phyloP scores from a whole-genome alignment of 352 stramenopile species.

The Globisporangium lucens region DNA sequence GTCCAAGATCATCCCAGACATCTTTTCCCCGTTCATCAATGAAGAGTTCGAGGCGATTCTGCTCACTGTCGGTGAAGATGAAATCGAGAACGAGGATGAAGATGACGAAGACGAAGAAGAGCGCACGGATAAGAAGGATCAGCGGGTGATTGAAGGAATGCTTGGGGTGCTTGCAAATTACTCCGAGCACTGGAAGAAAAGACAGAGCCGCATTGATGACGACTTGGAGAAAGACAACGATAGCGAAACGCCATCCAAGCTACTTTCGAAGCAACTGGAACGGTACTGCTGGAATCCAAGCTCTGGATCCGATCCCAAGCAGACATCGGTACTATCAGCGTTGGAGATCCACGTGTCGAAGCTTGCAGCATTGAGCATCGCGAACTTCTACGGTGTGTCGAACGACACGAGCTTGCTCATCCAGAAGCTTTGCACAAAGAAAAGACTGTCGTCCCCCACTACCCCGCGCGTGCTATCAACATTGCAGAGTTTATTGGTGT shows the following conservation, averaged over 20 bases:
- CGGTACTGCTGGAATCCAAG: conserved; percentile 39
- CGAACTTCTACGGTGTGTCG: conserved; percentile 39
- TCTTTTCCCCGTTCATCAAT: conserved; percentile 53
- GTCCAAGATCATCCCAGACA: conserved; percentile 40
- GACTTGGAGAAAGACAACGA: conserved; percentile 21
- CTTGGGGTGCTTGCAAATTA: conserved; percentile 58
- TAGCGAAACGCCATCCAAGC: conserved; percentile 26
- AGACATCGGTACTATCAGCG: conserved; percentile 23
- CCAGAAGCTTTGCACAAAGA: conserved; percentile 49
- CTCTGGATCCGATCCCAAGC: conserved; percentile 24
- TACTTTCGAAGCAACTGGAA: conserved; percentile 39
- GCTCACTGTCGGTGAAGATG: conserved; percentile 17
- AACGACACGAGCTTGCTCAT: conserved; percentile 40
- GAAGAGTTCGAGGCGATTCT: conserved; percentile 51
- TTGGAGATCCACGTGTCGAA: conserved; percentile 46
- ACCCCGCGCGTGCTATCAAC: conserved; percentile 25
- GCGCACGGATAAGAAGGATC: conserved; percentile 27
- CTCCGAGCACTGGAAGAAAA: conserved; percentile 39
- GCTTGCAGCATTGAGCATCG: conserved; percentile 44
- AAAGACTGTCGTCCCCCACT: conserved; percentile 29
- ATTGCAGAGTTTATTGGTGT: conserved; percentile 61
- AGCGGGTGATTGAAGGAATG: conserved; percentile 45
- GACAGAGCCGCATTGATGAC: conserved; percentile 15
- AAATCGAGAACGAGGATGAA: conserved; percentile 10
- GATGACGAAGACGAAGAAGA: conserved; percentile 38